Evolutionary conservation across 768 basidiomycete species (phyloP).

Genomic region (Suillus paluster): DNA sequence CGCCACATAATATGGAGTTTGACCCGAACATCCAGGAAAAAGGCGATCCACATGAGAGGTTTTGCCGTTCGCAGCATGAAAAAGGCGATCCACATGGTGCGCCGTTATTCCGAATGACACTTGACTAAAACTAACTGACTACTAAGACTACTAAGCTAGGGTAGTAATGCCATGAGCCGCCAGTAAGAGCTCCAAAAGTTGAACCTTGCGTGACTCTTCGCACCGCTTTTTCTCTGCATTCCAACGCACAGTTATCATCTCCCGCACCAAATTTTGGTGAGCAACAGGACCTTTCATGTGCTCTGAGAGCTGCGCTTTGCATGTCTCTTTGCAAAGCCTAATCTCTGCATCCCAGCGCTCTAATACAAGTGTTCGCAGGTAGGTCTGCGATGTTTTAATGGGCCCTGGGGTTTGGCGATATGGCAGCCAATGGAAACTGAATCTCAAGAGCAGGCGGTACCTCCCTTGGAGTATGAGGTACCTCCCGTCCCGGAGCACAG

Average conservation of each 20-base stretch:
- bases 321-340: neutral
- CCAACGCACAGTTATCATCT: neutral
- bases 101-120: constrained; percentile 11
- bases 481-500: neutral
- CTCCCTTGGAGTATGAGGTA: no score
- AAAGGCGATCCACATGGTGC: no score
- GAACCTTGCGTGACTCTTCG: neutral
- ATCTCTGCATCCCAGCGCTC: neutral
- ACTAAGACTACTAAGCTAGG: neutral
- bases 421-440: neutral
- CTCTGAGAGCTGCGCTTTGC: neutral
- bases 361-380: neutral
- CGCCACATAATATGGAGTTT: neutral
- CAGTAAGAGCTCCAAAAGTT: neutral
- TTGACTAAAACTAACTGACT: neutral
- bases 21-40: no score
- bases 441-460: neutral
- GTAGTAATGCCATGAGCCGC: neutral
- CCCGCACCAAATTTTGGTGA: neutral
- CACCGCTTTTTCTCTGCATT: neutral
- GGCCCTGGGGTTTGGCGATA: neutral
- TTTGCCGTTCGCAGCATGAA: no score
- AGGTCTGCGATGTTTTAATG: no score
- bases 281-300: neutral
- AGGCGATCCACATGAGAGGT: no score